phyloP scores from a whole-genome alignment of 2,329 filamentous ascomycete species.

The Leptographium flavum region DNA sequence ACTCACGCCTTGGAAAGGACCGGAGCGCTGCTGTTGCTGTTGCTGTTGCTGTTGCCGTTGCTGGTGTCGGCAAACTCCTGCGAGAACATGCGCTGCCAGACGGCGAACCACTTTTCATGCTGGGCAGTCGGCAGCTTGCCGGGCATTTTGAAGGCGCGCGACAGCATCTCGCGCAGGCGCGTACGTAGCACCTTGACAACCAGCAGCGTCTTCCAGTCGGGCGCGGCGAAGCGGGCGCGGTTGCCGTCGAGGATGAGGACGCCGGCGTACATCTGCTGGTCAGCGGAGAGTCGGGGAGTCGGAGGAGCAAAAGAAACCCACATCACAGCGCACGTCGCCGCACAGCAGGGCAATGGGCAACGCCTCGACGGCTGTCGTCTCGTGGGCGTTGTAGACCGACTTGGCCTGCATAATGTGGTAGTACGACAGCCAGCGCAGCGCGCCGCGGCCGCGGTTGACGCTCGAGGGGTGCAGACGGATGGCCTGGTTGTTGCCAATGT shows the following conservation, averaged over 20 bases:
- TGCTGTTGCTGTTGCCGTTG: background rate
- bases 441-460: slow-evolving; percentile 61
- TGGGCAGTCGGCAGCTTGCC: slow-evolving; percentile 48
- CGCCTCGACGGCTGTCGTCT: slow-evolving; percentile 67
- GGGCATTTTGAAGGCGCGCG: slow-evolving; percentile 53
- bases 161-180: slow-evolving; percentile 62
- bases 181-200: slow-evolving; percentile 71
- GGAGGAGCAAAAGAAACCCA: slow-evolving; percentile 22
- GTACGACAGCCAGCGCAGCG: slow-evolving; percentile 75
- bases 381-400: slow-evolving; percentile 80
- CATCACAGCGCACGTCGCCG: slow-evolving; percentile 78
- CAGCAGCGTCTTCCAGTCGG: slow-evolving; percentile 82
- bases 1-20: background rate
- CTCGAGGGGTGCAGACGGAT: slow-evolving; percentile 80
- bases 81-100: slow-evolving; percentile 58
- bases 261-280: slow-evolving; percentile 63
- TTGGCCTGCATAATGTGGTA: slow-evolving; percentile 96
- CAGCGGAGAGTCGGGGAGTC: slow-evolving; percentile 18
- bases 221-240: slow-evolving; percentile 65
- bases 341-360: slow-evolving; percentile 75
- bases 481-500: slow-evolving; percentile 82
- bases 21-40: background rate
- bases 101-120: slow-evolving; percentile 59
- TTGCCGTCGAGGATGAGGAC: slow-evolving; percentile 81
- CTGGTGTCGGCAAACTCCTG: slow-evolving; percentile 25